These are phyloP conservation scores for Aegilops longissima DNA, from an alignment of 176 grass and related monocot genomes.

Conservation along the genomic window DNA sequence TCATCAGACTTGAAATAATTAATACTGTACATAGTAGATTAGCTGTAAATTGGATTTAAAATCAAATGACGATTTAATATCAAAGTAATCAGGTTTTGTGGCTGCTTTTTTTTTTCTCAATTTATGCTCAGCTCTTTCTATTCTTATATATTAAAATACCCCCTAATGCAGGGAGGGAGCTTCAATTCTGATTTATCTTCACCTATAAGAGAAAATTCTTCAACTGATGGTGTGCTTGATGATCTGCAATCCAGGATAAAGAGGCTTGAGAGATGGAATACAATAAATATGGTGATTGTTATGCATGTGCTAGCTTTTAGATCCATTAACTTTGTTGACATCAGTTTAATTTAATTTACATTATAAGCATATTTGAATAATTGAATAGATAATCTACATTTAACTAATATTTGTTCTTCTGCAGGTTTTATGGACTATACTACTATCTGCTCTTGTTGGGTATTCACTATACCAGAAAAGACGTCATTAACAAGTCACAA, in stretches of 20 bases:
- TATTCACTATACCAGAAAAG: slow-evolving; percentile 87
- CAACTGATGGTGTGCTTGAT: slow-evolving; percentile 72
- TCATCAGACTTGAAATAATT: neutral
- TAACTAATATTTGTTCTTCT: neutral
- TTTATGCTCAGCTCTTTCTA: slow-evolving; percentile 21
- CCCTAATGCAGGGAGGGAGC: slow-evolving; percentile 63
- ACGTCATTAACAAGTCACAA: slow-evolving; percentile 39
- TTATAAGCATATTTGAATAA: neutral
- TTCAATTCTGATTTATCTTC: slow-evolving; percentile 63
- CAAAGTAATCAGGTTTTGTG: neutral
- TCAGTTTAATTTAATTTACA: slow-evolving; percentile 5
- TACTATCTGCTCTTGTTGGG: slow-evolving; percentile 94
- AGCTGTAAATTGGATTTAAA: neutral
- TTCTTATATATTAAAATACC: slow-evolving; percentile 32
- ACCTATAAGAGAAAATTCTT: slow-evolving; percentile 55
- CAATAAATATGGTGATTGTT: slow-evolving; percentile 80
- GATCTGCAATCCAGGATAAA: slow-evolving; percentile 92
- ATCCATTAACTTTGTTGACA: neutral
- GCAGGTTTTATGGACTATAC: slow-evolving; percentile 94
- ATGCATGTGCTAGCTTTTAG: slow-evolving; percentile 17
- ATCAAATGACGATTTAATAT: neutral
- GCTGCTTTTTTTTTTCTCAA: neutral
- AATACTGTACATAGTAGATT: neutral
- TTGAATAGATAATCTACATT: neutral
- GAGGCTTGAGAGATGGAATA: slow-evolving; percentile 96